A percentile compares a stretch with the other conserved stretches of the same genome.
Conservation (phyloP, 805 yeast genomes). For the Monosporozyma siamensis region DNA sequence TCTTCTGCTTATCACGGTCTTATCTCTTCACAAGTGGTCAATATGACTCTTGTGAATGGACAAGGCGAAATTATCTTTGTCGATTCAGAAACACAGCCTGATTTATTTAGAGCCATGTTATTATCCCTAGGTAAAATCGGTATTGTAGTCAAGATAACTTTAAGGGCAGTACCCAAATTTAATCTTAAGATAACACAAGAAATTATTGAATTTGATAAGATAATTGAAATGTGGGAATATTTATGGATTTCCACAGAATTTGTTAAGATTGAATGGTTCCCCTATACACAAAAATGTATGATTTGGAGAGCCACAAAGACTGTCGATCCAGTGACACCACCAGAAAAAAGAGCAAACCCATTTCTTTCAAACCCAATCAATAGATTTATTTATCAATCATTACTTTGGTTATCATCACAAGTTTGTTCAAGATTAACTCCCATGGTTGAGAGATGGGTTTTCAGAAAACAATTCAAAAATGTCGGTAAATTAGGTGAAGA, state of each 20-base stretch:
- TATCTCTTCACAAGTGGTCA: constrained; percentile 79
- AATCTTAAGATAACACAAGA: constrained; percentile 75
- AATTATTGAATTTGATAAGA: constrained; percentile 65
- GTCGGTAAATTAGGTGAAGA: constrained; percentile 56
- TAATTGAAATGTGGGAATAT: constrained; percentile 62
- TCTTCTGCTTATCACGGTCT: constrained; percentile 89
- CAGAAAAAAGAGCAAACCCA: constrained; percentile 73
- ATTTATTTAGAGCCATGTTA: constrained; percentile 71
- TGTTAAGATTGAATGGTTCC: constrained; percentile 96
- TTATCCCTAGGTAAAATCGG: constrained; percentile 89
- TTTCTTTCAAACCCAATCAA: constrained; percentile 72
- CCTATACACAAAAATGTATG: constrained; percentile 77
- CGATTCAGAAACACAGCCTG: constrained; percentile 46
- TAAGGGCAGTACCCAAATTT: constrained; percentile 77
- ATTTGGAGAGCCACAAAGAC: constrained; percentile 87
- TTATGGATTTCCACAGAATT: constrained; percentile 88
- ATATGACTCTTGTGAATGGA: constrained; percentile 64
- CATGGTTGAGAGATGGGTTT: constrained; percentile 72
- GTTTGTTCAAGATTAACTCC: constrained; percentile 74
- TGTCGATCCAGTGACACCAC: constrained; percentile 48
- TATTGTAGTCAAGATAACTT: constrained; percentile 72
- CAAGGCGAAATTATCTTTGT: constrained; percentile 54
- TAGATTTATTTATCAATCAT: constrained; percentile 65
- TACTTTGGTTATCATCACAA: constrained; percentile 72
- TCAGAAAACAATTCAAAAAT: constrained; percentile 72